phyloP scores from a whole-genome alignment of 2,329 filamentous ascomycete genomes.

The Aspergillus phoenicis region DNA sequence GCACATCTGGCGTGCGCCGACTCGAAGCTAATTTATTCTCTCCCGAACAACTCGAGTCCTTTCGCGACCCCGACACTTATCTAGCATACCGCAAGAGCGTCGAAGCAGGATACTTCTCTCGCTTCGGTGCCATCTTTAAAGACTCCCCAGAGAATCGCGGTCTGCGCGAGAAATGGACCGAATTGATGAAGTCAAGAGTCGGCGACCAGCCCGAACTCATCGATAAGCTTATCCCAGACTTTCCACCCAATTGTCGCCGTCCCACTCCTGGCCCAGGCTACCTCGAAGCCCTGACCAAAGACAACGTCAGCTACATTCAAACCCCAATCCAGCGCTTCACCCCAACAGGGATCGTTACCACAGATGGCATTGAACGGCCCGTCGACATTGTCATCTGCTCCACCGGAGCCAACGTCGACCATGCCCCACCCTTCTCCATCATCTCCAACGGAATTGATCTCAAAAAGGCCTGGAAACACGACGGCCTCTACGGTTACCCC shows the following conservation, averaged over 20 bases:
- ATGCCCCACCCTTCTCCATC: slow-evolving; percentile 64
- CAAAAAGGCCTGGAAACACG: slow-evolving; percentile 58
- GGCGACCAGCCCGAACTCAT: slow-evolving; percentile 59
- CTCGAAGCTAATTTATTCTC: slow-evolving; percentile 59
- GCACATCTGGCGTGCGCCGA: slow-evolving; percentile 56
- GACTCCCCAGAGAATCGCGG: slow-evolving; percentile 54
- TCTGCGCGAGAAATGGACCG: slow-evolving; percentile 51
- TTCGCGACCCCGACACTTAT: slow-evolving; percentile 64
- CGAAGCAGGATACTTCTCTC: slow-evolving; percentile 65
- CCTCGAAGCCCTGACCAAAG: slow-evolving; percentile 63
- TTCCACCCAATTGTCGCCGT: slow-evolving; percentile 65
- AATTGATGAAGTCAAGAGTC: slow-evolving; percentile 59
- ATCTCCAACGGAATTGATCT: slow-evolving; percentile 58
- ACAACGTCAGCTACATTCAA: slow-evolving; percentile 65
- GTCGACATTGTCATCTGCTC: slow-evolving; percentile 70
- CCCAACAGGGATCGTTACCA: slow-evolving; percentile 60
- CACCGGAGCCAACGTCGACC: slow-evolving; percentile 65
- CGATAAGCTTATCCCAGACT: slow-evolving; percentile 62
- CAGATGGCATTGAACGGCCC: slow-evolving; percentile 58
- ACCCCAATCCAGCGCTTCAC: slow-evolving; percentile 62
- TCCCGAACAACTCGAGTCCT: slow-evolving; percentile 57
- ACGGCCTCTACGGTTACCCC: slow-evolving; percentile 62
- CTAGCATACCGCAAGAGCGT: slow-evolving; percentile 60
- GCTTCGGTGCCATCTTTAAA: slow-evolving; percentile 59
- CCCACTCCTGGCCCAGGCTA: slow-evolving; percentile 69